Conservation (phyloP, 495 filamentous ascomycete species). For the Lichenothelia convexa region DNA sequence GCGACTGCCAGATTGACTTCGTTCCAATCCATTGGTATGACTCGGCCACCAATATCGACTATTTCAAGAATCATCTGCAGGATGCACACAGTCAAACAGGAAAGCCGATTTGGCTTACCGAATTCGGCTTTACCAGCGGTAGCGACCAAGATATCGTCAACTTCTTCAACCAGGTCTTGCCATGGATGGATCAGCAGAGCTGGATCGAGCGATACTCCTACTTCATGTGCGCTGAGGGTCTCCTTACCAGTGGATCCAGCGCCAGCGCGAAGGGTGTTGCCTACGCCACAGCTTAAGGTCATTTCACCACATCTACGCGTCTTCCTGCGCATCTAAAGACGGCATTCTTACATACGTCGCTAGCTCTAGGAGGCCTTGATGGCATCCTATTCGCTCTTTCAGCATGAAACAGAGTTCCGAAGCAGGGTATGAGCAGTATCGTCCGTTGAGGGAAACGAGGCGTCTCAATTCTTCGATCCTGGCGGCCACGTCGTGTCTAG, state of each 20-base stretch:
- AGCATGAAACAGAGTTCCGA: too few relatives aligned
- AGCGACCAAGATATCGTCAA: constrained; percentile 24
- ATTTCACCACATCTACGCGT: too few relatives aligned
- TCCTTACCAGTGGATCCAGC: constrained; percentile 21
- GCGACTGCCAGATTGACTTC: constrained; percentile 15
- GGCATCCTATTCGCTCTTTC: too few relatives aligned
- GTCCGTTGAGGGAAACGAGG: too few relatives aligned
- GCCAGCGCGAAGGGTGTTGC: constrained; percentile 2
- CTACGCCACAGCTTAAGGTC: too few relatives aligned
- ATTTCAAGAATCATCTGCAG: constrained; percentile 21
- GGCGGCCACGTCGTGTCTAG: too few relatives aligned
- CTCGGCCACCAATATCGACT: constrained; percentile 13
- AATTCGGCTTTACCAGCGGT: constrained; percentile 43
- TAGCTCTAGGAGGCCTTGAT: too few relatives aligned
- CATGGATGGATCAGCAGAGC: constrained; percentile 46
- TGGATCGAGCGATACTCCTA: constrained; percentile 60
- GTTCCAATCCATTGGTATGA: constrained; percentile 20
- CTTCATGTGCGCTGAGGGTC: constrained; percentile 47
- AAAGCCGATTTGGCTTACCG: constrained; percentile 59
- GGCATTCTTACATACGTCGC: too few relatives aligned
- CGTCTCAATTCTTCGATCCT: too few relatives aligned
- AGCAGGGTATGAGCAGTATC: too few relatives aligned
- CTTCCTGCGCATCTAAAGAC: too few relatives aligned
- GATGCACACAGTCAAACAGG: constrained; percentile 23
- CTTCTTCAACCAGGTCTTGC: constrained; percentile 40